A percentile compares a stretch with the other conserved stretches of the same genome.
Evolutionary conservation across 441 rosid species (phyloP).

Genomic region (Corymbia citriodora): DNA sequence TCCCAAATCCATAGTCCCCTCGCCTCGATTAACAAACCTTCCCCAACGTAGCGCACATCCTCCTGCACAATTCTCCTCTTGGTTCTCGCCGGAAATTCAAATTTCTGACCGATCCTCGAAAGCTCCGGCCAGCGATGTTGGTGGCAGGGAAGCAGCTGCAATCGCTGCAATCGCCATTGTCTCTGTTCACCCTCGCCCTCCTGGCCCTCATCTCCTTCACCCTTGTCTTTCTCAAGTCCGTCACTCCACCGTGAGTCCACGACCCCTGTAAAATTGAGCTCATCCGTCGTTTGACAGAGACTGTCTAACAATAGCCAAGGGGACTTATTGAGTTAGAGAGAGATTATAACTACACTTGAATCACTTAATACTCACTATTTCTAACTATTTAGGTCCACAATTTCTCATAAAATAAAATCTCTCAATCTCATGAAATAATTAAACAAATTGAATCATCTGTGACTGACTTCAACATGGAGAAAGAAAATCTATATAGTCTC

Average conservation of each 20-base stretch:
- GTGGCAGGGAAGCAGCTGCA: neutral
- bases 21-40: neutral
- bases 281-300: neutral
- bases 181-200: neutral
- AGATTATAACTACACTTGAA: neutral
- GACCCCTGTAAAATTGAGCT: neutral
- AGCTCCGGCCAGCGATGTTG: neutral
- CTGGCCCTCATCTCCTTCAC: neutral
- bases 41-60: neutral
- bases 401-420: too few relatives aligned
- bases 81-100: neutral
- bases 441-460: too few relatives aligned
- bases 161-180: neutral
- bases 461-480: neutral
- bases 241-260: neutral
- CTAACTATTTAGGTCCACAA: neutral
- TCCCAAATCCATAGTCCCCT: neutral
- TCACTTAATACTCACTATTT: neutral
- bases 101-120: neutral
- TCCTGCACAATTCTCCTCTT: neutral
- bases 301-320: neutral
- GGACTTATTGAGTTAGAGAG: neutral
- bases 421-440: neutral
- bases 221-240: neutral
- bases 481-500: neutral